These are phyloP conservation scores for Thyridium curvatum DNA, from an alignment of 2,329 filamentous ascomycete genomes.

Conservation along the genomic window DNA sequence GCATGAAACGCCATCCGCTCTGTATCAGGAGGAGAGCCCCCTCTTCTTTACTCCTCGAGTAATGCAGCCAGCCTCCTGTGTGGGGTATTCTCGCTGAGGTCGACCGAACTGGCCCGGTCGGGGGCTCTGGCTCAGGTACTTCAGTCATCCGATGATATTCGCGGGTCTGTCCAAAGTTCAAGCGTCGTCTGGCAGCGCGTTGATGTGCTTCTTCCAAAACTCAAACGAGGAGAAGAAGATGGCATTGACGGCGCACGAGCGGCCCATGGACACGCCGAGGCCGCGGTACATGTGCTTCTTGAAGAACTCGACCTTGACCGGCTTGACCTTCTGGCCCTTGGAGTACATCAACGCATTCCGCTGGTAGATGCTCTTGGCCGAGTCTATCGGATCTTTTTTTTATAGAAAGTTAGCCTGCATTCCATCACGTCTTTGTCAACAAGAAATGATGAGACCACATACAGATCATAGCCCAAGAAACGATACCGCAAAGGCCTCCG, in stretches of 20 bases:
- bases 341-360: slow-evolving; percentile 69
- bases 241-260: slow-evolving; percentile 77
- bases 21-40: too few relatives aligned
- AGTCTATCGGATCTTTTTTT: slow-evolving; percentile 63
- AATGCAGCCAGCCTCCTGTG: too few relatives aligned
- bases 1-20: too few relatives aligned
- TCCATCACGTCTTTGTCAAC: slow-evolving; percentile 3
- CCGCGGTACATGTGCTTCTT: slow-evolving; percentile 75
- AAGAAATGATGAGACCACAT: slow-evolving; percentile 24
- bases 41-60: too few relatives aligned
- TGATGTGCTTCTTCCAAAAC: slow-evolving; percentile 67
- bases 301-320: slow-evolving; percentile 73
- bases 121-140: too few relatives aligned
- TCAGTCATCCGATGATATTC: too few relatives aligned
- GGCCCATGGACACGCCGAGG: slow-evolving; percentile 74
- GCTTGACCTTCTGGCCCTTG: slow-evolving; percentile 55
- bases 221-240: slow-evolving; percentile 90
- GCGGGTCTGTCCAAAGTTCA: neutral
- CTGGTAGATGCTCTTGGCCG: slow-evolving; percentile 80
- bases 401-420: slow-evolving; percentile 26
- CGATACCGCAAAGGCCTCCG: slow-evolving; percentile 74
- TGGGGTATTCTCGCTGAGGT: too few relatives aligned
- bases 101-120: too few relatives aligned
- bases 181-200: slow-evolving; percentile 40
- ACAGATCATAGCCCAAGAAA: slow-evolving; percentile 77